Conservation (phyloP, 2,329 filamentous ascomycete genomes). For the Fusarium oligoseptatum region DNA sequence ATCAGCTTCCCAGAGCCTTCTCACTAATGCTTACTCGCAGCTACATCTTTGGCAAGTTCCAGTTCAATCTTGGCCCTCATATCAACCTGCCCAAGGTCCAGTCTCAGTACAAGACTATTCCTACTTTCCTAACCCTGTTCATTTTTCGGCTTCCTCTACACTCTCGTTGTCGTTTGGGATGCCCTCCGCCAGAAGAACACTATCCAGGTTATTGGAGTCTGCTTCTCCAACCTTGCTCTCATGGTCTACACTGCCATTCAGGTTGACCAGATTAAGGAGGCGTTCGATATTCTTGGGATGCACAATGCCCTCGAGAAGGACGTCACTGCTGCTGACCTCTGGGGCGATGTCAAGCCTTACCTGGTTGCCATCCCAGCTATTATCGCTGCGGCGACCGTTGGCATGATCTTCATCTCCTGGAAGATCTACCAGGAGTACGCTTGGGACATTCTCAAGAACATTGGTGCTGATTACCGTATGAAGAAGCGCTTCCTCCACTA, state of each 20-base stretch:
- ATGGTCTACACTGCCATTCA: conserved; percentile 95
- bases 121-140: conserved; percentile 95
- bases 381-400: conserved; percentile 79
- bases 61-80: conserved; percentile 67
- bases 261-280: conserved; percentile 87
- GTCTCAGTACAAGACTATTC: conserved; percentile 79
- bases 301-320: conserved; percentile 59
- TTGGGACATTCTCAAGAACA: conserved; percentile 99
- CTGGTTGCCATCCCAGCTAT: conserved; percentile 89
- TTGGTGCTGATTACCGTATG: conserved; percentile 96
- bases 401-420: conserved; percentile 85
- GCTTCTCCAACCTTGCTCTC: conserved; percentile 90
- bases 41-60: conserved; percentile 92
- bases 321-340: conserved; percentile 64
- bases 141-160: conserved; percentile 96
- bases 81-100: conserved; percentile 56
- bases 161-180: conserved; percentile 91
- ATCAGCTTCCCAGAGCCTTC: not conserved
- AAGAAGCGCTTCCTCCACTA: conserved; percentile 97
- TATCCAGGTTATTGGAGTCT: conserved; percentile 96
- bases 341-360: conserved; percentile 78
- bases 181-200: conserved; percentile 96
- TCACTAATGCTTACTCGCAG: conserved; percentile 59
- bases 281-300: conserved; percentile 68
- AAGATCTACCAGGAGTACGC: conserved; percentile 99